A percentile compares a stretch with the other conserved stretches of the same genome.
These are phyloP conservation scores for Neolentinus lepideus DNA, from an alignment of 1,284 basidiomycete genomes.

Conservation along the genomic window DNA sequence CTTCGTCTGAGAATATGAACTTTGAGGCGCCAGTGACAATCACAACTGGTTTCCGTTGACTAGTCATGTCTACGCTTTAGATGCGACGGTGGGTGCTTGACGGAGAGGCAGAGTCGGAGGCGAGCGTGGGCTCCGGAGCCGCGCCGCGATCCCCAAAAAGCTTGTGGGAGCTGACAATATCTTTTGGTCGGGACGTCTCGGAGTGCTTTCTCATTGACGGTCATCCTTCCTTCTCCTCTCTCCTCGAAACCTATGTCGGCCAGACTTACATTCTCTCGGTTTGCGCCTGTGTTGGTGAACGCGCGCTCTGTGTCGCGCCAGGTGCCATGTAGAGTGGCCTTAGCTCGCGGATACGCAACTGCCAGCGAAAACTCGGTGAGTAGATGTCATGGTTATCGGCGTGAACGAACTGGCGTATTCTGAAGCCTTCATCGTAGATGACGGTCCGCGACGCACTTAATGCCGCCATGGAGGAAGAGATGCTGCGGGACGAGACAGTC, in stretches of 20 bases:
- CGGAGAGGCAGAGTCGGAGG: background rate
- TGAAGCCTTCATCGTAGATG: conserved; percentile 50
- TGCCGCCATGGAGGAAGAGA: conserved; percentile 99
- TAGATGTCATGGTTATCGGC: conserved; percentile 3
- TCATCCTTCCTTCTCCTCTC: conserved; percentile 17
- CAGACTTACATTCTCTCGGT: conserved; percentile 56
- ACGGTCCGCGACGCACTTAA: conserved; percentile 98
- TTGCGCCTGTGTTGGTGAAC: conserved; percentile 48
- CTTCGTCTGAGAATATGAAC: conserved; percentile 27
- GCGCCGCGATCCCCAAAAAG: conserved; percentile 16
- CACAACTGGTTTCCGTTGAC: conserved; percentile 36
- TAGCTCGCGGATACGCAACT: conserved; percentile 57
- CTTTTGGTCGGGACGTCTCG: background rate
- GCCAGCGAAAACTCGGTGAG: conserved; percentile 44
- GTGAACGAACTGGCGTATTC: background rate
- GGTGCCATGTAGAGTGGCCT: conserved; percentile 31
- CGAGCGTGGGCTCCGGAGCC: background rate
- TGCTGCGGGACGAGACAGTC: conserved; percentile 92
- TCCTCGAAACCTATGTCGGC: conserved; percentile 47
- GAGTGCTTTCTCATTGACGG: conserved; percentile 10
- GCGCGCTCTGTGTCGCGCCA: conserved; percentile 36
- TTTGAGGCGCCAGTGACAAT: conserved; percentile 75
- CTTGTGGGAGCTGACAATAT: conserved; percentile 1
- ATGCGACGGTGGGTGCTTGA: background rate
- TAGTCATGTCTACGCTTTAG: background rate